A percentile compares a stretch with the other conserved stretches of the same genome.
Conservation (phyloP, 2,329 filamentous ascomycete genomes). For the Penicillium frequentans region DNA sequence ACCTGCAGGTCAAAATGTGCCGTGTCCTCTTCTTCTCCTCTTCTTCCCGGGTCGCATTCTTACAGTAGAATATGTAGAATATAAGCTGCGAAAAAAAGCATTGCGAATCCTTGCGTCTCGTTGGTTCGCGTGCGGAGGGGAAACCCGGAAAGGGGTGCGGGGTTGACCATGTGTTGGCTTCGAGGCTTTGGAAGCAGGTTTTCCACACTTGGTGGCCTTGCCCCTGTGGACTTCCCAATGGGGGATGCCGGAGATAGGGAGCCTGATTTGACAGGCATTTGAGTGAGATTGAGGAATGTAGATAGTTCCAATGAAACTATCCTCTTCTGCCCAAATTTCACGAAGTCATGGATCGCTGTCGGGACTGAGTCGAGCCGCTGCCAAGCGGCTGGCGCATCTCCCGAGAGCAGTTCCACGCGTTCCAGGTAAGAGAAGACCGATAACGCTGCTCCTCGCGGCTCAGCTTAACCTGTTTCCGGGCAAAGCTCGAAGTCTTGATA, state of each 20-base stretch:
- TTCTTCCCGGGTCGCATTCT: neutral
- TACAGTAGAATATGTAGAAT: neutral
- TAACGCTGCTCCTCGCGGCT: constrained; percentile 37
- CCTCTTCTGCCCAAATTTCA: constrained; percentile 5
- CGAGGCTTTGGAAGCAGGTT: neutral
- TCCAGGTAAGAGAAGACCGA: constrained; percentile 27
- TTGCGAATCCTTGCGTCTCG: neutral
- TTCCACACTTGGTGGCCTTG: neutral
- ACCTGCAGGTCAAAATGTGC: neutral
- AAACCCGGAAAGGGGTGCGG: neutral
- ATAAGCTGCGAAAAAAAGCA: neutral
- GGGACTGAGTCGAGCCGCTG: constrained; percentile 17
- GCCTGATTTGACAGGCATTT: neutral
- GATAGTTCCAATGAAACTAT: neutral
- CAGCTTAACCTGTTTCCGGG: constrained; percentile 32
- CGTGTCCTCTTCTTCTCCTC: neutral
- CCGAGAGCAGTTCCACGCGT: constrained; percentile 23
- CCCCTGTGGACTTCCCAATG: neutral
- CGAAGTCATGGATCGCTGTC: constrained; percentile 25
- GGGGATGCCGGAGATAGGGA: neutral
- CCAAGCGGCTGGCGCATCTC: constrained; percentile 22
- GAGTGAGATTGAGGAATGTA: neutral
- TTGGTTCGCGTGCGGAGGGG: neutral
- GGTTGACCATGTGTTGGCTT: neutral
- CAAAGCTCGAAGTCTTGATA: constrained; percentile 31